A percentile compares a stretch with the other conserved stretches of the same genome.
Conservation (phyloP, 2,329 filamentous ascomycete genomes). For the Ascomycota sp. region DNA sequence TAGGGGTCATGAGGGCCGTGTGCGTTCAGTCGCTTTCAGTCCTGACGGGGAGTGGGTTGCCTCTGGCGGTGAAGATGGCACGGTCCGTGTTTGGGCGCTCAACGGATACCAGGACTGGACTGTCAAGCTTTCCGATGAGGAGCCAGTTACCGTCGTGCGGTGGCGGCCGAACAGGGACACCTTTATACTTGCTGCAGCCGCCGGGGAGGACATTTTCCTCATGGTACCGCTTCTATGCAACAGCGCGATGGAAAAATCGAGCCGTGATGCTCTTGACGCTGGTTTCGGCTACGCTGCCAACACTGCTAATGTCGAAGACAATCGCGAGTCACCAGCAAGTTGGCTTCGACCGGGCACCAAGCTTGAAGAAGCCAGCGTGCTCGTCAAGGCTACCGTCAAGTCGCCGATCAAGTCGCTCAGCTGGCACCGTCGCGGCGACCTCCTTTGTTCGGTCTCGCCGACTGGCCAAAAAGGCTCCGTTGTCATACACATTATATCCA, state of each 20-base stretch:
- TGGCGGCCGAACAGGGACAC: constrained; percentile 75
- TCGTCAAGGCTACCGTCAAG: constrained; percentile 59
- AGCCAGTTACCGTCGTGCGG: constrained; percentile 62
- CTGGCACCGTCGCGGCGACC: constrained; percentile 88
- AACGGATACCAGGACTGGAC: constrained; percentile 79
- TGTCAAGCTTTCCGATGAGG: constrained; percentile 53
- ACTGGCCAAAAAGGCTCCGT: constrained; percentile 58
- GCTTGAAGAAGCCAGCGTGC: constrained; percentile 55
- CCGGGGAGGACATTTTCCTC: constrained; percentile 68
- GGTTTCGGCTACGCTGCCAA: constrained; percentile 88
- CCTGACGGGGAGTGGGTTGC: constrained; percentile 70
- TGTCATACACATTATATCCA: constrained; percentile 82
- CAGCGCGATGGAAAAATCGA: constrained; percentile 48
- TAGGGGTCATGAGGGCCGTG: constrained; percentile 67
- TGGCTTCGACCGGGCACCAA: constrained; percentile 61
- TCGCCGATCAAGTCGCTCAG: constrained; percentile 66
- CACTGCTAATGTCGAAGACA: no score
- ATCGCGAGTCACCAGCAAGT: constrained; percentile 38
- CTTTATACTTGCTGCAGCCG: constrained; percentile 60
- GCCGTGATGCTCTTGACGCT: constrained; percentile 55
- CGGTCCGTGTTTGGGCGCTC: constrained; percentile 74
- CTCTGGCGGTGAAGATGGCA: constrained; percentile 84
- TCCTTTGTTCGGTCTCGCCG: constrained; percentile 79
- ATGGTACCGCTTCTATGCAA: constrained; percentile 56
- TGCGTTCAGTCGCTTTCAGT: constrained; percentile 66